Evolutionary conservation across 2,329 filamentous ascomycete genomes (phyloP), one percentile per base, ranked within the genome.

Genomic region (Alternaria metachromatica): DNA sequence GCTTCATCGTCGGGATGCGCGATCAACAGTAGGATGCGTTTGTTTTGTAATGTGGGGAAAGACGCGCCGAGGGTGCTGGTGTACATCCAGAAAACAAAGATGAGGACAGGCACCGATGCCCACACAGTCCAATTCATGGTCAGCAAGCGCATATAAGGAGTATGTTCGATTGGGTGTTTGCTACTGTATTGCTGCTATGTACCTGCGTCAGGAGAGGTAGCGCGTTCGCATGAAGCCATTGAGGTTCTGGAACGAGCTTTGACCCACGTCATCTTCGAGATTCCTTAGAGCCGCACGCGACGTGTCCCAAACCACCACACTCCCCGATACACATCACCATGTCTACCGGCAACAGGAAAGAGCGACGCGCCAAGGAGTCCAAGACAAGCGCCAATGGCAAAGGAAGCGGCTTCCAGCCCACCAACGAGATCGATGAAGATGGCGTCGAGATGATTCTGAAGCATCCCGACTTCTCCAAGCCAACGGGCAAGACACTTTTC

Each of bases 1-100:
- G 95, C 96, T 84, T 99, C 96, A 76, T 99, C 96, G 81, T 99
- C 96, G 0, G 96, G 96, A 82, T 99, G 96, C 21, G 96, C 96
- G 75, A 99, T 98, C 59, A 99, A 85, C 58, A 99, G 87, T 78
- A 92, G 92, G 76, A 99, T 93, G 75, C 92, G 89, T 86, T 97
- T 96, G 83, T 93, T 91, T 72, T 85, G 85, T 67, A 97, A 84
- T 48, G 83, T 87, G 5, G 93, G 92, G 71, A 92, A 87, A 30
- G 85, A 79, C 21, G 66, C 67, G 66, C 76, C 81, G 63, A 84
- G 76, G 63, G 82, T 81, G 30, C 81, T 78, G 28, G 83, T 84
- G 70, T 84, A 84, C 62, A 84, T 73, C 83, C 83, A 85, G 59
- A 84, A 71, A 50, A 75, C 76, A 41, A 83, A 70, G 48, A 84